These are phyloP conservation scores for Setaria italica DNA, from an alignment of 202 grass and related monocot genomes.

Conservation along the genomic window DNA sequence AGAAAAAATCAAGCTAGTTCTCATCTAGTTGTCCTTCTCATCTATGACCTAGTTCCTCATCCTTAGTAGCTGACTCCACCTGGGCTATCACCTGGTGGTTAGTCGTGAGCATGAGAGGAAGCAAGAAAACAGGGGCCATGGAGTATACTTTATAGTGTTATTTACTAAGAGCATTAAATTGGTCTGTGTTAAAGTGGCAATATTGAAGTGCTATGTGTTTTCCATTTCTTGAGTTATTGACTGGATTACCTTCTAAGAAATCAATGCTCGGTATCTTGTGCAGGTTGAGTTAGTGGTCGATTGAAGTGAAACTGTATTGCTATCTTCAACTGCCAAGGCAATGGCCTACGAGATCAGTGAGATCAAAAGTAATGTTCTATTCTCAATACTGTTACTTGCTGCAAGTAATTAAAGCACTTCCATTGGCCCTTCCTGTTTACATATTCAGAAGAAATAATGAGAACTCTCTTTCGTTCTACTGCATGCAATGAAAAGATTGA, in stretches of 20 bases:
- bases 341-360: conserved; percentile 95
- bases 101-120: background rate
- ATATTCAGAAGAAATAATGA: conserved; percentile 4
- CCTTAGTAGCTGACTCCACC: background rate
- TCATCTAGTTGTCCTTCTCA: background rate
- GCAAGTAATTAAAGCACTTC: background rate
- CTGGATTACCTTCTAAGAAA: background rate
- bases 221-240: conserved; percentile 30
- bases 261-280: conserved; percentile 26
- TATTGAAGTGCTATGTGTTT: conserved; percentile 17
- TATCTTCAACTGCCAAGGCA: conserved; percentile 38
- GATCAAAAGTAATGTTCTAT: conserved; percentile 82
- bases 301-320: conserved; percentile 40
- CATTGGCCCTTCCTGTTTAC: conserved; percentile 5
- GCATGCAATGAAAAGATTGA: conserved; percentile 19
- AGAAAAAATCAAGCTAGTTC: background rate
- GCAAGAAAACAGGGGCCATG: background rate
- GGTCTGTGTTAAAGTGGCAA: conserved; percentile 22
- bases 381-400: conserved; percentile 42
- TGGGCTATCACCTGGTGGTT: no score
- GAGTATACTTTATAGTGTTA: background rate
- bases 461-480: conserved; percentile 3
- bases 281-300: conserved; percentile 44
- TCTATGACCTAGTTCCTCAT: background rate
- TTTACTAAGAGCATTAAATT: conserved; percentile 3